These are phyloP conservation scores for Chlamydomonas sp. DNA, from an alignment of 139 green algal genomes.

Conservation along the genomic window DNA sequence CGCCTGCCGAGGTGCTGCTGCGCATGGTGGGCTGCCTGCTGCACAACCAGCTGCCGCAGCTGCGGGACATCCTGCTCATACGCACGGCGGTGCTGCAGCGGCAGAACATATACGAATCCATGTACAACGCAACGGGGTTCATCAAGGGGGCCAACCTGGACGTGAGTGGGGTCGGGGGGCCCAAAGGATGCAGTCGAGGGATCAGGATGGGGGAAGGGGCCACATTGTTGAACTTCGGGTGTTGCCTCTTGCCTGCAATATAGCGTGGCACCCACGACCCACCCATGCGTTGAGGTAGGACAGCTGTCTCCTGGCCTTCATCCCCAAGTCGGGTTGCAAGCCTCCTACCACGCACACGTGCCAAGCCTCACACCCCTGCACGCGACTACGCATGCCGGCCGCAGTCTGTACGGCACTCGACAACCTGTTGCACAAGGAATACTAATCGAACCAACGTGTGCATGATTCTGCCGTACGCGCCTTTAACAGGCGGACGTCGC, in stretches of 20 bases:
- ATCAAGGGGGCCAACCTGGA: background rate
- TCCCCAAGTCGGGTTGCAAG: no score
- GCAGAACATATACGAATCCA: background rate
- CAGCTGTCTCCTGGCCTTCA: no score
- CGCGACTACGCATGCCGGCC: no score
- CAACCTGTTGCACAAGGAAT: no score
- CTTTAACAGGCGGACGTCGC: background rate
- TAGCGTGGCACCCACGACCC: no score
- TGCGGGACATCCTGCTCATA: background rate
- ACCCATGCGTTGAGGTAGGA: no score
- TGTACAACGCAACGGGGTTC: background rate
- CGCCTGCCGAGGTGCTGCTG: background rate
- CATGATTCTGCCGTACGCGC: background rate
- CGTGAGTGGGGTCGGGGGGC: background rate
- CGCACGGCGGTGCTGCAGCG: background rate
- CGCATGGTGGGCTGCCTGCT: background rate
- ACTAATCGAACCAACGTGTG: background rate
- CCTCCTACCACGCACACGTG: no score
- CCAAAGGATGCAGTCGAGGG: no score
- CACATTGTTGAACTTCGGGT: background rate
- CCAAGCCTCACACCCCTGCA: no score
- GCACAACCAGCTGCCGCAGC: background rate
- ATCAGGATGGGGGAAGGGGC: background rate
- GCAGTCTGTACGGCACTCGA: no score
- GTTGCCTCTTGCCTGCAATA: no score